Base-by-base conservation (phyloP, 2,329 filamentous ascomycete species). In the Furcasterigmium sp. region DNA sequence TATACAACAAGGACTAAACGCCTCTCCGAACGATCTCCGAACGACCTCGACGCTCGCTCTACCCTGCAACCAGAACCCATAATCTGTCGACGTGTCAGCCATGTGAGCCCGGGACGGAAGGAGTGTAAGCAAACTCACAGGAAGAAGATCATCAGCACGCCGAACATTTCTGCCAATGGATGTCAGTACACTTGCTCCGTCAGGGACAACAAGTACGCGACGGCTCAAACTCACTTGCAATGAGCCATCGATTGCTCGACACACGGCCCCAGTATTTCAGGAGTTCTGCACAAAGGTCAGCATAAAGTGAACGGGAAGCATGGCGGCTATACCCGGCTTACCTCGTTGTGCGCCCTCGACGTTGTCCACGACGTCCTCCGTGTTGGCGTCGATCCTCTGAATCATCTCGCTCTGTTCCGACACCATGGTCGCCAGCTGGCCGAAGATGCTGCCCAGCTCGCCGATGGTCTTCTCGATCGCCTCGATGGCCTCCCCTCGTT, bases 401-500 rank as follows among this genome's bases (percentile, higher is more conserved):
- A 98, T 95, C 85, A 95, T 95, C 66, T 96, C 93, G 48, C 87
- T 89, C 68, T 98, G 93, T 63, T 98, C 91, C 43, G 86, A 89
- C 23, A 98, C 93, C 93, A 98, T 97, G 53, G 88, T 84, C 28
- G 93, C 91, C 39, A 98, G 71, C 64, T 98, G 91, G 8, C 90
- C 88, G 61, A 97, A 97, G 49, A 96, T 96, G 13, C 71, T 71
- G 21, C 93, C 93, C 1, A 98, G 74, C 62, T 98, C 93, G 50
- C 80, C 82, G 54, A 98, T 98, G 2, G 93, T 98, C 53, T 87
- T 84, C 64, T 98, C 93, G 47, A 98, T 98, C 5, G 90, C 87
- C 60, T 97, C 91, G 51, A 98, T 97, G 0, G 93, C 93, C 63
- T 96, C 89, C 15, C 91, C 91, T 62, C 93, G 78, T 59, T 95